A percentile compares a stretch with the other conserved stretches of the same genome.
Conservation (phyloP, 2,329 filamentous ascomycete genomes). For the Myriosclerotinia curreyana region DNA sequence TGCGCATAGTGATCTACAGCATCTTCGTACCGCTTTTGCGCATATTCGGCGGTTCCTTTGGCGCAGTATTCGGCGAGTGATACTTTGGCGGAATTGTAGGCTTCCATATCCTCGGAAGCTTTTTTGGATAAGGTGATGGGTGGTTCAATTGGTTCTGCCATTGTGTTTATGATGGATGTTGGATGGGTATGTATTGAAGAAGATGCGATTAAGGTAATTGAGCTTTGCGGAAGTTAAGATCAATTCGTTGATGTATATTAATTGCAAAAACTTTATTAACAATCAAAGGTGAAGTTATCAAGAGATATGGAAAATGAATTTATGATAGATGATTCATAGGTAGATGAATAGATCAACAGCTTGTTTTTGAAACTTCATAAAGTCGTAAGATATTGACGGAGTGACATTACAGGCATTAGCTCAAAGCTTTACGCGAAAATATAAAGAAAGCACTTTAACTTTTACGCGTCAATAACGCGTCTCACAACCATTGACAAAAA, state of each 20-base stretch:
- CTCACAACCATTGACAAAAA: slow-evolving; percentile 14
- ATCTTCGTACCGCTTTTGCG: slow-evolving; percentile 81
- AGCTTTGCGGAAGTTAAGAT: not conserved
- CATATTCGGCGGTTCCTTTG: slow-evolving; percentile 80
- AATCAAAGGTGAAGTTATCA: not conserved
- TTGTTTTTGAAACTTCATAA: slow-evolving; percentile 9
- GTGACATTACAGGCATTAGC: slow-evolving; percentile 11
- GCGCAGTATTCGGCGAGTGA: slow-evolving; percentile 73
- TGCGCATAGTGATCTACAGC: slow-evolving; percentile 85
- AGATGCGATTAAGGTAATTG: not conserved
- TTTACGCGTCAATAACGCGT: slow-evolving; percentile 28
- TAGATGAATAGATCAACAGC: not conserved
- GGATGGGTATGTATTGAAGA: not conserved
- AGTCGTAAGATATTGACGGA: not conserved
- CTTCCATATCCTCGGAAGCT: slow-evolving; percentile 32
- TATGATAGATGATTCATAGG: slow-evolving; percentile 24
- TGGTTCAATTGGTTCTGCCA: slow-evolving; percentile 37
- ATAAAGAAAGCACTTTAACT: slow-evolving; percentile 16
- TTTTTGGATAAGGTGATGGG: slow-evolving; percentile 28
- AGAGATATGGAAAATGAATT: slow-evolving; percentile 8
- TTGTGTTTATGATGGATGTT: slow-evolving; percentile 22
- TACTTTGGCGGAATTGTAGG: slow-evolving; percentile 47
- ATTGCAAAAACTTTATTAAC: not conserved
- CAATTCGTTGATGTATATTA: not conserved
- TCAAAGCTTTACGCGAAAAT: slow-evolving; percentile 16